These are phyloP conservation scores for Rhytidiadelphus loreus DNA, from an alignment of 225 moss, liverwort and hornwort genomes.

Conservation along the genomic window DNA sequence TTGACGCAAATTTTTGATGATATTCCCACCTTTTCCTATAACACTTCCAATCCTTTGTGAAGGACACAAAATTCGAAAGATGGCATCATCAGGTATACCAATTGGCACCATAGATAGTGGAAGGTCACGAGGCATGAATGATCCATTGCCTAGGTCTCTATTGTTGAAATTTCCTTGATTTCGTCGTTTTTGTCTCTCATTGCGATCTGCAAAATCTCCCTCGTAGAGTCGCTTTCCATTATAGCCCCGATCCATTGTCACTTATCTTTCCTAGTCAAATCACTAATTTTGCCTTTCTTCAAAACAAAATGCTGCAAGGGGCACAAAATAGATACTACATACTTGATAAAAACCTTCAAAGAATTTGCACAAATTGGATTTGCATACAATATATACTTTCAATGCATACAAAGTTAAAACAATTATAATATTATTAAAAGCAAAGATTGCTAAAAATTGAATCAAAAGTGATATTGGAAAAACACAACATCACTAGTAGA, in stretches of 20 bases:
- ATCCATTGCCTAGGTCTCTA: not conserved
- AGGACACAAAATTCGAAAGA: constrained; percentile 83
- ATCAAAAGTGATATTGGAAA: not conserved
- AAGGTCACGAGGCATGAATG: constrained; percentile 27
- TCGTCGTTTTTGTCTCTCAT: constrained; percentile 70
- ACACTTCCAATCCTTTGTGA: constrained; percentile 86
- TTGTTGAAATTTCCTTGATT: constrained; percentile 21
- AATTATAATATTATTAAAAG: not conserved
- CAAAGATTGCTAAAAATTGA: not conserved
- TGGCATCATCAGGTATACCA: constrained; percentile 36
- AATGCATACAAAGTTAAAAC: not conserved
- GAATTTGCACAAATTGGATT: not conserved
- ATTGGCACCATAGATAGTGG: constrained; percentile 17
- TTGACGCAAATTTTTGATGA: constrained; percentile 73
- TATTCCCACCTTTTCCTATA: constrained; percentile 87
- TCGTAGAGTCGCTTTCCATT: constrained; percentile 74
- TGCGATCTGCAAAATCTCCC: constrained; percentile 39
- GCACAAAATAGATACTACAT: not conserved
- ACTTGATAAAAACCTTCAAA: not conserved
- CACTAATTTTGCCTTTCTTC: not conserved
- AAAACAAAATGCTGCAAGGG: not conserved
- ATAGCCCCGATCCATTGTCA: constrained; percentile 45
- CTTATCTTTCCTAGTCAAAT: not conserved
- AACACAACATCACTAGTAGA: not conserved
- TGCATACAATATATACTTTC: not conserved